phyloP scores from a whole-genome alignment of 2,329 filamentous ascomycete genomes.

The Sodiomyces alkalinus region DNA sequence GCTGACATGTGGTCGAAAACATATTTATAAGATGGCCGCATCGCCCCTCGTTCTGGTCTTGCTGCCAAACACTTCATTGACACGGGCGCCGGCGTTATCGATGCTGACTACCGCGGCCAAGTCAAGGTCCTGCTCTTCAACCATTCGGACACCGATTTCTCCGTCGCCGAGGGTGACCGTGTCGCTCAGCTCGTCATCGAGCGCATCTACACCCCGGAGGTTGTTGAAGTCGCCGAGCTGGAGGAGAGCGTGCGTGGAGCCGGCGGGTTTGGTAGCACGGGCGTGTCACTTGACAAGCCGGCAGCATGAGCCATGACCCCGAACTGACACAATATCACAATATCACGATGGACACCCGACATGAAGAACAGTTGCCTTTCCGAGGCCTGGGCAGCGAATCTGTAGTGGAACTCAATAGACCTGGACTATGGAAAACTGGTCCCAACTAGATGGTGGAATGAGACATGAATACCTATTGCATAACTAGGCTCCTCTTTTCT shows the following conservation, averaged over 20 bases:
- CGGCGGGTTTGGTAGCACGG: slow-evolving; percentile 86
- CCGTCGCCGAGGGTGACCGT: slow-evolving; percentile 71
- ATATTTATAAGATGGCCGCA: slow-evolving; percentile 54
- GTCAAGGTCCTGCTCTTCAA: slow-evolving; percentile 96
- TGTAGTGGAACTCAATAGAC: no score
- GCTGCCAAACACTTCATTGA: slow-evolving; percentile 93
- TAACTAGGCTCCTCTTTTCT: slow-evolving; percentile 3
- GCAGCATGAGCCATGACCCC: neutral
- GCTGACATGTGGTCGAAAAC: neutral
- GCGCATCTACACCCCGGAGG: slow-evolving; percentile 84
- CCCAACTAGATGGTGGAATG: slow-evolving; percentile 4
- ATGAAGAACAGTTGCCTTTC: no score
- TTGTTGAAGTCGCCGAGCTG: slow-evolving; percentile 76
- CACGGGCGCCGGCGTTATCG: slow-evolving; percentile 89
- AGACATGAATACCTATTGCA: neutral
- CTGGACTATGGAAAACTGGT: no score
- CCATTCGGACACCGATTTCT: slow-evolving; percentile 68
- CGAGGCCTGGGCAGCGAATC: no score
- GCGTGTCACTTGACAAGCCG: slow-evolving; percentile 17
- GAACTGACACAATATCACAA: neutral
- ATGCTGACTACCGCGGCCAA: slow-evolving; percentile 89
- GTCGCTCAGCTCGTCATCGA: slow-evolving; percentile 90
- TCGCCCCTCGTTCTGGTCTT: slow-evolving; percentile 81
- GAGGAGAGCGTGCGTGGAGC: slow-evolving; percentile 83
- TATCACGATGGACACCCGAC: neutral